These are phyloP conservation scores for Plasmopara viticola DNA, from an alignment of 352 stramenopile genomes.

Conservation along the genomic window DNA sequence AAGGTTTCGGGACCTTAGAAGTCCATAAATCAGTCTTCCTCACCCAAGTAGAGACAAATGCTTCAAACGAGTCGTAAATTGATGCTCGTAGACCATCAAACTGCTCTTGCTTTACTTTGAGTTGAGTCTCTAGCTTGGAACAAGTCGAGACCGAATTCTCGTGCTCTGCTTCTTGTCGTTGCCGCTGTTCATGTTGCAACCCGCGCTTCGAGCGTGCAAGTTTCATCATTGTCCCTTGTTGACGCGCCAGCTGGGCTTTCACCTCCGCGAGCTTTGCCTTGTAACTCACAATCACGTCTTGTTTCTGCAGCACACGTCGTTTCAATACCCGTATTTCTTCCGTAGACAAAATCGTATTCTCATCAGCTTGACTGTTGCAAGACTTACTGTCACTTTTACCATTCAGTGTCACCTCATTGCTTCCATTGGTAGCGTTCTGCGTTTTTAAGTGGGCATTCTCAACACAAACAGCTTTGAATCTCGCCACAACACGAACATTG, in stretches of 20 bases:
- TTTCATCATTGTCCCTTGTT: constrained; percentile 34
- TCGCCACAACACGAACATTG: constrained; percentile 11
- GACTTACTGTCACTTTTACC: constrained; percentile 1
- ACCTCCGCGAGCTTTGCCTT: constrained; percentile 34
- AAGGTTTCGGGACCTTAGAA: background rate
- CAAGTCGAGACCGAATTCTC: constrained; percentile 8
- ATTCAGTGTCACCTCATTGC: background rate
- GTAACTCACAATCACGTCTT: constrained; percentile 39
- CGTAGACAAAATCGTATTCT: constrained; percentile 7
- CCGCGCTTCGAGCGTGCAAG: constrained; percentile 34
- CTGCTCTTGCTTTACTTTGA: constrained; percentile 23
- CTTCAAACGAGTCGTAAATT: constrained; percentile 53
- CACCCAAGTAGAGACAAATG: constrained; percentile 36
- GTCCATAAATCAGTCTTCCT: constrained; percentile 3
- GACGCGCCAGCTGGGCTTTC: constrained; percentile 27
- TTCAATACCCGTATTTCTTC: constrained; percentile 40
- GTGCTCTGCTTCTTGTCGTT: constrained; percentile 13
- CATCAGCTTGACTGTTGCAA: constrained; percentile 1
- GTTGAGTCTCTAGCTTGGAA: constrained; percentile 11
- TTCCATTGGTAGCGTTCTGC: constrained; percentile 17
- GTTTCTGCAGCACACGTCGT: constrained; percentile 49
- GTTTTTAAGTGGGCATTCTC: constrained; percentile 35
- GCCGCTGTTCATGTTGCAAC: constrained; percentile 29
- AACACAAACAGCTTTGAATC: constrained; percentile 29
- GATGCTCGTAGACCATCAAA: constrained; percentile 51